These are phyloP conservation scores for Cryphonectria nitschkei DNA, from an alignment of 2,329 filamentous ascomycete genomes.

Conservation along the genomic window DNA sequence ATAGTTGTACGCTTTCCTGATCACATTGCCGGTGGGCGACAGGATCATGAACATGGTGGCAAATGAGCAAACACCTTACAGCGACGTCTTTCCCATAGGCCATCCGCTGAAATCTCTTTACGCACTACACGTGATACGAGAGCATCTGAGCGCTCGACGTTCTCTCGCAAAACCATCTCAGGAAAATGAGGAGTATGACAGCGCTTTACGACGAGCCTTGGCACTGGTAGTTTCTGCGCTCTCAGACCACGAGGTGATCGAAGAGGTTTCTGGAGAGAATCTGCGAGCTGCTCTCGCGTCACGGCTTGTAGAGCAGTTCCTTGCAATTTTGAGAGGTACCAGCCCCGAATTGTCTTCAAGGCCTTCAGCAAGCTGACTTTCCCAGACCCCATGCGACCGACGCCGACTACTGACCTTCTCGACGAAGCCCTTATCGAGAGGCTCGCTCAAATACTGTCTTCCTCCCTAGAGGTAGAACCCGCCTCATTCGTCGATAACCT, in stretches of 20 bases:
- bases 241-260: slow-evolving; percentile 58
- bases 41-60: slow-evolving; percentile 64
- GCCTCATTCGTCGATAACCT: slow-evolving; percentile 38
- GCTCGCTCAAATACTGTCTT: slow-evolving; percentile 37
- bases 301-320: slow-evolving; percentile 60
- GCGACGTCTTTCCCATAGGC: slow-evolving; percentile 67
- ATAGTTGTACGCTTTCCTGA: slow-evolving; percentile 71
- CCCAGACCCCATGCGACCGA: slow-evolving; percentile 28
- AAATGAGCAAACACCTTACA: slow-evolving; percentile 53
- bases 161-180: slow-evolving; percentile 30
- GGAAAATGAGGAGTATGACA: slow-evolving; percentile 34
- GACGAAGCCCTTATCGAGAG: slow-evolving; percentile 37
- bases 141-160: slow-evolving; percentile 56
- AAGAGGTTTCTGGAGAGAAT: slow-evolving; percentile 46
- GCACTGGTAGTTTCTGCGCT: slow-evolving; percentile 63
- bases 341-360: slow-evolving; percentile 12
- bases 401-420: slow-evolving; percentile 31
- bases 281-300: slow-evolving; percentile 54
- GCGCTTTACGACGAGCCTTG: slow-evolving; percentile 50
- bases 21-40: slow-evolving; percentile 70
- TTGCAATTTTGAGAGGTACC: slow-evolving; percentile 58
- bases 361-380: slow-evolving; percentile 8
- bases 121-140: slow-evolving; percentile 67
- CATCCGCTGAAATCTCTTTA: slow-evolving; percentile 77
- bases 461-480: slow-evolving; percentile 32